Conservation (phyloP, 176 grass and related monocot species). For the Eragrostis curvula region DNA sequence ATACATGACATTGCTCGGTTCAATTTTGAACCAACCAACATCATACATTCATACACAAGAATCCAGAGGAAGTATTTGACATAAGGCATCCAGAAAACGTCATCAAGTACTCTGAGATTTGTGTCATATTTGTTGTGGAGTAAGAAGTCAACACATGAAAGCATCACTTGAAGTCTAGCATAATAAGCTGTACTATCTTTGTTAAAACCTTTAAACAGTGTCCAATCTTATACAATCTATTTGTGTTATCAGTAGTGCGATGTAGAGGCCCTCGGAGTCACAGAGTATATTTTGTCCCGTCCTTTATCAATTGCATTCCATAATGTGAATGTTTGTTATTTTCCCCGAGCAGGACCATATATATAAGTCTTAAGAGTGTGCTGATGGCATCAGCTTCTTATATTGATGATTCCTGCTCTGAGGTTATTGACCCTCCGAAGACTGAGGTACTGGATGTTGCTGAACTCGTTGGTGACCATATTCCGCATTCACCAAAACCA, state of each 20-base stretch:
- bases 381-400: slow-evolving; percentile 71
- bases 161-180: slow-evolving; percentile 27
- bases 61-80: background rate
- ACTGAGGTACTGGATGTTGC: slow-evolving; percentile 71
- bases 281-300: background rate
- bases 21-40: background rate
- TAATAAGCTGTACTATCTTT: slow-evolving; percentile 30
- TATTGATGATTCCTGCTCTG: slow-evolving; percentile 71
- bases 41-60: background rate
- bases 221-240: slow-evolving; percentile 23
- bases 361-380: slow-evolving; percentile 15
- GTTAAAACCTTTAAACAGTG: slow-evolving; percentile 26
- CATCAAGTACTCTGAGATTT: background rate
- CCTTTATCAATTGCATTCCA: slow-evolving; percentile 5
- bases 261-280: background rate
- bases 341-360: slow-evolving; percentile 34
- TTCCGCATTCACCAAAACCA: slow-evolving; percentile 66
- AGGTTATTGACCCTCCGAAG: slow-evolving; percentile 80
- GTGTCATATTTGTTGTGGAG: slow-evolving; percentile 2
- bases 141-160: slow-evolving; percentile 30
- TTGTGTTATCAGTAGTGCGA: background rate
- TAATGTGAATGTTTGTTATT: background rate
- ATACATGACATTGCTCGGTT: background rate
- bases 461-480: slow-evolving; percentile 62
- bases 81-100: slow-evolving; percentile 5